phyloP scores from a whole-genome alignment of 2,329 filamentous ascomycete genomes.

The Phoma sp. region DNA sequence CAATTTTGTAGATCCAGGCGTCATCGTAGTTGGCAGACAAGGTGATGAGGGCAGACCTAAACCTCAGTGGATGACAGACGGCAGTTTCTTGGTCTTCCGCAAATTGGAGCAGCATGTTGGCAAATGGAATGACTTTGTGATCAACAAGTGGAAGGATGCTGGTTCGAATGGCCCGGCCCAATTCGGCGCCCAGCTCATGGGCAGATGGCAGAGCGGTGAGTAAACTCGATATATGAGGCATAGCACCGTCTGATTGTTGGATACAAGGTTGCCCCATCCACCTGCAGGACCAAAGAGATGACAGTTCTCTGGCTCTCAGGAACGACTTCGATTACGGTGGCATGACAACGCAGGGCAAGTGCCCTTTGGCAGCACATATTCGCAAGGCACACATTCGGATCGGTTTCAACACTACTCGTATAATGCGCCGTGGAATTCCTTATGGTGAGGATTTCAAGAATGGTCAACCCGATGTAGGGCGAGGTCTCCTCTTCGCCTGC shows the following conservation, averaged over 20 bases:
- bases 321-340: slow-evolving; percentile 14
- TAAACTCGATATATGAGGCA: neutral
- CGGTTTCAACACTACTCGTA: neutral
- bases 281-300: slow-evolving; percentile 4
- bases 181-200: slow-evolving; percentile 16
- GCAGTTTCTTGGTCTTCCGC: slow-evolving; percentile 17
- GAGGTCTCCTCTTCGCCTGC: slow-evolving; percentile 13
- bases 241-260: neutral
- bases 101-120: slow-evolving; percentile 18
- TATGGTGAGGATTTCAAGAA: slow-evolving; percentile 12
- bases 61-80: slow-evolving; percentile 16
- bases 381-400: slow-evolving; percentile 14
- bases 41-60: slow-evolving; percentile 5
- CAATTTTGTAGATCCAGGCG: slow-evolving; percentile 14
- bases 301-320: neutral
- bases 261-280: slow-evolving; percentile 12
- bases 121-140: slow-evolving; percentile 13
- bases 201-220: slow-evolving; percentile 16
- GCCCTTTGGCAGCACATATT: slow-evolving; percentile 12
- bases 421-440: slow-evolving; percentile 17
- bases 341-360: slow-evolving; percentile 1
- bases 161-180: slow-evolving; percentile 7
- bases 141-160: slow-evolving; percentile 7
- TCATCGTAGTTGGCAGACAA: slow-evolving; percentile 9
- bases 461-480: slow-evolving; percentile 2